These are phyloP conservation scores for Leccinum subtestaceum DNA, from an alignment of 768 basidiomycete genomes.

Conservation along the genomic window DNA sequence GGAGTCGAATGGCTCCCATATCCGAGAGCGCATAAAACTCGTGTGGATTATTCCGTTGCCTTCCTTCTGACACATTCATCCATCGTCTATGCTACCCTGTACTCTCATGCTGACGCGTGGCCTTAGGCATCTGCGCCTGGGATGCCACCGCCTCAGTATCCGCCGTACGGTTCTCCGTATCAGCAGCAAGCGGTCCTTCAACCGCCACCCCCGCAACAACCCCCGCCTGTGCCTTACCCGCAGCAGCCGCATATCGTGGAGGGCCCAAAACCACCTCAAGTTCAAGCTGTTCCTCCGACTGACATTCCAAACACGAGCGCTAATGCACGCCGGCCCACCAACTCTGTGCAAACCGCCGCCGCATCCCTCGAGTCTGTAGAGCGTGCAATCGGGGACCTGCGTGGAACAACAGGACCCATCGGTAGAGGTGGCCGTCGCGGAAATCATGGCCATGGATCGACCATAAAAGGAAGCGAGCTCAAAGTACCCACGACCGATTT, in stretches of 20 bases:
- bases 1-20: conserved; percentile 31
- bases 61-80: conserved; percentile 49
- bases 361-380: conserved; percentile 74
- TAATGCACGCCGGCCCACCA: conserved; percentile 35
- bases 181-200: conserved; percentile 33
- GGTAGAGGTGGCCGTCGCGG: conserved; percentile 41
- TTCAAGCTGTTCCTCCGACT: conserved; percentile 17
- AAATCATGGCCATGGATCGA: conserved; percentile 27
- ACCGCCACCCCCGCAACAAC: conserved; percentile 31
- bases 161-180: conserved; percentile 31
- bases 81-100: background rate
- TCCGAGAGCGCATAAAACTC: conserved; percentile 45
- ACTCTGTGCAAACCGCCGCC: conserved; percentile 66
- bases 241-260: conserved; percentile 29
- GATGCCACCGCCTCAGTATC: conserved; percentile 29
- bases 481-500: conserved; percentile 74
- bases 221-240: conserved; percentile 26
- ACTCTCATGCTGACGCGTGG: conserved; percentile 11
- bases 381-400: conserved; percentile 51
- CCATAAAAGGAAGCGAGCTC: conserved; percentile 36
- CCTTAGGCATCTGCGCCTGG: conserved; percentile 50
- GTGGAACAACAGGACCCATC: conserved; percentile 35
- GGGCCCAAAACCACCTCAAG: conserved; percentile 22
- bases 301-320: conserved; percentile 26
- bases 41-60: conserved; percentile 60